Conservation (phyloP, 345 rosid species). For the Camelina laxa region DNA sequence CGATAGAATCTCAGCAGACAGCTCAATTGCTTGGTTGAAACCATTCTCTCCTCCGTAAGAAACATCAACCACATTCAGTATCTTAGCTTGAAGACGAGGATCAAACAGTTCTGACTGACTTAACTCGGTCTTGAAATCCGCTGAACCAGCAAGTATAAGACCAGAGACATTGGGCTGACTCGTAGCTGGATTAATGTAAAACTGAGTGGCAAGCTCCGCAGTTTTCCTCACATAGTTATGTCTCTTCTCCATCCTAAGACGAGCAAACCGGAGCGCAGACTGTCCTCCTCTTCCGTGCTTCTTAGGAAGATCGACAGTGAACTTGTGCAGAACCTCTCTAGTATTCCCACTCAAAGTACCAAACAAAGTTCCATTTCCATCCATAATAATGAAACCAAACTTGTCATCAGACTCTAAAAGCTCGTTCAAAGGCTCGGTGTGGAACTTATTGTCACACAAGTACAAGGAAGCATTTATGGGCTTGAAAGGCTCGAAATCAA, state of each 20-base stretch:
- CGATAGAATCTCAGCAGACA: conserved; percentile 79
- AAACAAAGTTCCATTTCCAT: conserved; percentile 86
- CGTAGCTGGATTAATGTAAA: conserved; percentile 80
- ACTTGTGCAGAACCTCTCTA: conserved; percentile 84
- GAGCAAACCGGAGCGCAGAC: conserved; percentile 89
- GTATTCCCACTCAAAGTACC: conserved; percentile 94
- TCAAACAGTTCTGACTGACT: conserved; percentile 97
- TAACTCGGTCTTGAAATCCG: conserved; percentile 95
- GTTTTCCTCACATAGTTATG: conserved; percentile 94
- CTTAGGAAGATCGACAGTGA: conserved; percentile 83
- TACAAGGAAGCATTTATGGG: conserved; percentile 88
- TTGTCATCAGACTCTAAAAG: conserved; percentile 89
- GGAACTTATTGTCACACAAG: conserved; percentile 87
- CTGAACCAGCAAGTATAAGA: conserved; percentile 91
- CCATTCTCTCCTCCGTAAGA: conserved; percentile 97
- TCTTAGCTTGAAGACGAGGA: conserved; percentile 92
- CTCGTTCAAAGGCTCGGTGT: conserved; percentile 85
- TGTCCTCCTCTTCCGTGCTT: conserved; percentile 98
- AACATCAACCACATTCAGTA: conserved; percentile 85
- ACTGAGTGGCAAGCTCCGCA: conserved; percentile 93
- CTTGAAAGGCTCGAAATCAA: conserved; percentile 92
- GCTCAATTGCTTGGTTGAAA: conserved; percentile 87
- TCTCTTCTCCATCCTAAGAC: conserved; percentile 92
- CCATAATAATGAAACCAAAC: conserved; percentile 95
- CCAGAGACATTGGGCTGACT: conserved; percentile 95